These are phyloP conservation scores for Trametes meyenii DNA, from an alignment of 768 basidiomycete species.

Conservation along the genomic window DNA sequence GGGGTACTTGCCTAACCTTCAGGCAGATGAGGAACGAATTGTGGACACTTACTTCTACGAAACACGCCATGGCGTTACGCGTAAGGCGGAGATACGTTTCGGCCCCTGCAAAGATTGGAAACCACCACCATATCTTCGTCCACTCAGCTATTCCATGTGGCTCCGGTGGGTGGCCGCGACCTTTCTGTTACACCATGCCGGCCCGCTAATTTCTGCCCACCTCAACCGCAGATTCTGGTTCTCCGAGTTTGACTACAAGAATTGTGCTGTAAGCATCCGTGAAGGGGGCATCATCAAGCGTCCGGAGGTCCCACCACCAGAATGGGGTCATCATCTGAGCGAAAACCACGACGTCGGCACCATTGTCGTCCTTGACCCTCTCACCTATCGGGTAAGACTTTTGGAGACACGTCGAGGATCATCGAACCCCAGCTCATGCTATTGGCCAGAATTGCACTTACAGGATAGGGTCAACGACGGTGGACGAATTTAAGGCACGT, in stretches of 20 bases:
- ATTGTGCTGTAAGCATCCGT: conserved; percentile 41
- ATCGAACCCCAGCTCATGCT: background rate
- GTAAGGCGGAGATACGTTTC: conserved; percentile 28
- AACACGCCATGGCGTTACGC: background rate
- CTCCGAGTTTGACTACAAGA: conserved; percentile 38
- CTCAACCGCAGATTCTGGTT: conserved; percentile 47
- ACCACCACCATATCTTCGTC: conserved; percentile 20
- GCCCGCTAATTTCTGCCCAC: background rate
- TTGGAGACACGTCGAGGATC: background rate
- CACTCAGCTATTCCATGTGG: conserved; percentile 41
- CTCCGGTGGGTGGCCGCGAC: conserved; percentile 39
- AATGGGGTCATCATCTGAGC: background rate
- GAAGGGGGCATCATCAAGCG: conserved; percentile 41
- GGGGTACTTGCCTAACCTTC: conserved; percentile 55
- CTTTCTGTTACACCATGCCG: no score
- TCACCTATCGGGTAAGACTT: conserved; percentile 1
- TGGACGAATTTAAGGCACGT: background rate
- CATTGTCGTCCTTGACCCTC: conserved; percentile 13
- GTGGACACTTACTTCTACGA: conserved; percentile 37
- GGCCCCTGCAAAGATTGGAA: conserved; percentile 16
- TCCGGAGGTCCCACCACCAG: background rate
- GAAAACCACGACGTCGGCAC: background rate
- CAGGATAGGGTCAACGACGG: background rate
- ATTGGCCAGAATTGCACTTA: conserved; percentile 11
- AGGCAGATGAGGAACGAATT: conserved; percentile 33